A percentile compares a stretch with the other conserved stretches of the same genome.
Evolutionary conservation across 176 grass and related monocot genomes (phyloP).

Genomic region (Triticum urartu): DNA sequence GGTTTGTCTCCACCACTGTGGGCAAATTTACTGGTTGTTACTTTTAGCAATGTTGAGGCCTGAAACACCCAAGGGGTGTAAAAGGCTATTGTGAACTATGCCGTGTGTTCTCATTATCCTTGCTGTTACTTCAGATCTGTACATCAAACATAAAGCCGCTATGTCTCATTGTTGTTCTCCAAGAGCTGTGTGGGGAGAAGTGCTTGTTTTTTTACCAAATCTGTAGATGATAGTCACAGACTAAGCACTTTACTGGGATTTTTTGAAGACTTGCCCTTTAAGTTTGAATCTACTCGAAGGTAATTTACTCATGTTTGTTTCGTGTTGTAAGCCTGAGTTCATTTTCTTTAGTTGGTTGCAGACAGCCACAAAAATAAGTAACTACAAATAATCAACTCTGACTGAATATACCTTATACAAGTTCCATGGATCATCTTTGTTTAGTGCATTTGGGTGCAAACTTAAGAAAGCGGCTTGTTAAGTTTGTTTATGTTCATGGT

Average conservation of each 20-base stretch:
- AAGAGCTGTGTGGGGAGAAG: slow-evolving; percentile 65
- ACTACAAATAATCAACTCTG: too few relatives aligned
- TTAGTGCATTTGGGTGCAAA: too few relatives aligned
- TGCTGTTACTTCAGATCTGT: slow-evolving; percentile 53
- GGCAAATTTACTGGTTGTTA: background rate
- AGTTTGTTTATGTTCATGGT: too few relatives aligned
- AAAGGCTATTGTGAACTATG: background rate
- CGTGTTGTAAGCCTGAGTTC: too few relatives aligned
- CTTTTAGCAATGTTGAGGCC: background rate
- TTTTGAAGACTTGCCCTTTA: slow-evolving; percentile 41
- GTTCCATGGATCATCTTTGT: too few relatives aligned
- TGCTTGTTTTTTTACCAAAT: slow-evolving; percentile 85
- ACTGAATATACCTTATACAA: too few relatives aligned
- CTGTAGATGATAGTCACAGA: slow-evolving; percentile 80
- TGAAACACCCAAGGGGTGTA: background rate
- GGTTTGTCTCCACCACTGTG: slow-evolving; percentile 42
- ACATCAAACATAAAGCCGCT: slow-evolving; percentile 81
- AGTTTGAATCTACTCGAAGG: too few relatives aligned
- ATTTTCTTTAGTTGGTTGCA: too few relatives aligned
- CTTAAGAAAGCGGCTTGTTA: too few relatives aligned
- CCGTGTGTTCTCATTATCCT: background rate
- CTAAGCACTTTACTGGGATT: slow-evolving; percentile 71
- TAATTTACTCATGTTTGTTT: too few relatives aligned
- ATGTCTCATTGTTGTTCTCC: slow-evolving; percentile 73
- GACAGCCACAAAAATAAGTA: too few relatives aligned